Evolutionary conservation across 495 filamentous ascomycete genomes (phyloP), one percentile per base, ranked within the genome.

Genomic region (Xylaria castorea): DNA sequence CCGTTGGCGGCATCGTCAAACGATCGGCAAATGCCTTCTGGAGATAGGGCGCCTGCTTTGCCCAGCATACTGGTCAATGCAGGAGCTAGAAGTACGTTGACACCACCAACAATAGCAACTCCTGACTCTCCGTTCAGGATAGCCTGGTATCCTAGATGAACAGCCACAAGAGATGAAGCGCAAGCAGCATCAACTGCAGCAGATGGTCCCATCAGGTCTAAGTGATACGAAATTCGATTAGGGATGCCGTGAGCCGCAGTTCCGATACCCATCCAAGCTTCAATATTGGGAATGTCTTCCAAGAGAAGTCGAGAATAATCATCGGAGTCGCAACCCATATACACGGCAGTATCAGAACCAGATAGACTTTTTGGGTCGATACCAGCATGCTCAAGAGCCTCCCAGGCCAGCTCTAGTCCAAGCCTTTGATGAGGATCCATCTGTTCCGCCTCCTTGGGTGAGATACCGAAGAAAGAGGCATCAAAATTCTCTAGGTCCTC

Each of bases 391-490:
- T 92, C 89, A 14, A 91, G 77, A 0, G 84, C 84, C 71, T 91
- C 87, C 63, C 89, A 92, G 3, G 84, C 82, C 1, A 82, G 77
- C 73, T 92, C 90, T 11, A 92, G 79, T 16, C 89, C 76, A 0
- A 88, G 72, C 3, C 82, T 65, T 50, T 82, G 80, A 68, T 80
- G 77, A 5, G 82, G 83, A 32, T 84, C 83, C 62, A 84, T 74
- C 7, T 42, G 18, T 27, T 72, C 74, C 4, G 77, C 78, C 46
- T 80, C 78, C 20, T 67, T 66, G 0, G 75, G 69, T 1, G 71
- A 73, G 5, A 80, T 79, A 6, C 71, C 66, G 14, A 80, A 76
- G 69, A 77, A 62, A 36, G 42, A 62, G n/a, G 69, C 38, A 61
- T 83, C 82, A 61, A 83, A 83, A 51, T 71, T 64, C 30, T 78